These are phyloP conservation scores for Fusarium gaditjirri DNA, from an alignment of 2,329 filamentous ascomycete genomes.

Conservation along the genomic window DNA sequence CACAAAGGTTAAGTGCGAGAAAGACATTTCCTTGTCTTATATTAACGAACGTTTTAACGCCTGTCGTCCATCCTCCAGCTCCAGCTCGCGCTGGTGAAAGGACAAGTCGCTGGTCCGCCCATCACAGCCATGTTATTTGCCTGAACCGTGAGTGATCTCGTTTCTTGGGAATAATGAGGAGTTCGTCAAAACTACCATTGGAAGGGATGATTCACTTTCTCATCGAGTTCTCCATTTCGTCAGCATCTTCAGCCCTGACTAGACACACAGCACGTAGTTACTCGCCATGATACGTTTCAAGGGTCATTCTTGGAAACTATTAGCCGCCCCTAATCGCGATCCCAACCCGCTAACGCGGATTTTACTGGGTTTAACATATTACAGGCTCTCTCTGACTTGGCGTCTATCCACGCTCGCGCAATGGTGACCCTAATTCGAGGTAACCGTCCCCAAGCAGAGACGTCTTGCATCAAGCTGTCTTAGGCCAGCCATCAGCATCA, in stretches of 20 bases:
- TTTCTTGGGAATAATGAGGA: not conserved
- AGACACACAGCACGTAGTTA: not conserved
- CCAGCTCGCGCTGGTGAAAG: not conserved
- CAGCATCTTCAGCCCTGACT: not conserved
- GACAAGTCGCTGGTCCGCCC: not conserved
- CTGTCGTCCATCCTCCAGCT: not conserved
- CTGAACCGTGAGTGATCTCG: not conserved
- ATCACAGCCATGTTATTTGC: not conserved
- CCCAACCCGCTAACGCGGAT: not conserved
- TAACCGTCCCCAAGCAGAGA: not conserved
- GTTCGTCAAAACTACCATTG: not conserved
- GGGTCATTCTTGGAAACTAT: not conserved
- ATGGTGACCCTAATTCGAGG: not conserved
- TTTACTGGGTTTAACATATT: slow-evolving; percentile 1
- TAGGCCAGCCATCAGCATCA: not conserved
- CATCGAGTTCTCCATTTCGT: not conserved
- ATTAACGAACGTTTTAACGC: not conserved
- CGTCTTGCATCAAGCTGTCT: slow-evolving; percentile 8
- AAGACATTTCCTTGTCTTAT: not conserved
- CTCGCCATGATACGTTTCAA: not conserved
- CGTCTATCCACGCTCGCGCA: not conserved
- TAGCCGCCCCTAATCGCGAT: slow-evolving; percentile 23
- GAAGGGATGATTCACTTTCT: not conserved
- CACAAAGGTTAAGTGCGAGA: not conserved
- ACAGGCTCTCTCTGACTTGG: not conserved